Base-by-base conservation (phyloP, 495 filamentous ascomycete genomes). In the Penicillium simplicissimum region DNA sequence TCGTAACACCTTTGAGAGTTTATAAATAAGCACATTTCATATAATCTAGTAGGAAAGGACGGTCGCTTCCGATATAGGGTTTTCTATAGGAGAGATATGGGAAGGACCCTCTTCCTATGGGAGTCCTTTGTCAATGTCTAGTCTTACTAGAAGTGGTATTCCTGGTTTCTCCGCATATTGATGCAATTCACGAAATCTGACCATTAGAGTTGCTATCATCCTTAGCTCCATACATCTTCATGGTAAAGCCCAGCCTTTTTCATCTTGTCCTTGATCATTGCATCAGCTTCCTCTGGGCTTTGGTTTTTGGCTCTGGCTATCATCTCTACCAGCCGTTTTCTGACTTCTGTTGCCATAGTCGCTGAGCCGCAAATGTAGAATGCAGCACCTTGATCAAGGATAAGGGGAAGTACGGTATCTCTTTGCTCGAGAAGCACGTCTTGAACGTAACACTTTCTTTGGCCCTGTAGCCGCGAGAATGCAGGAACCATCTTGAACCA, bases 331-430 rank as follows among this genome's bases (percentile, higher is more conserved):
- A 42, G 34, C 11, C 23, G 34, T 17, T 57, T 36, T 25, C 55
- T 72, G 43, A 78, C 77, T 57, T 73, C 74, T 45, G 70, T 64
- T 19, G 74, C 77, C 74, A 80, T 78, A 14, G 40, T 55, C 15
- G 74, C 72, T 9, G 61, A 64, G 0, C 76, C 77, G 61, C 76
- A 79, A 38, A 78, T 72, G 61, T 78, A 80, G 7, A 80, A 52
- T 40, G 60, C 67, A 7, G 67, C 71, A 1, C 62, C 63, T 33
- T 59, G 37, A 11, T 63, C 62, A 7, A 71, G 48, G 35, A 75
- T 31, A 42, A 13, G 38, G 13, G 11, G 11, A 13, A 42, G 13
- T 13, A 42, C n/a, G 13, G n/a, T 42, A 17, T 42, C 38, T 13
- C 13, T 17, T 13, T 42, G 38, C 38, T 42, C 38, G n/a, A 17